Evolutionary conservation across 331 rosid species (phyloP), one percentile per base, ranked within the genome.

Genomic region (Arachis monticola): DNA sequence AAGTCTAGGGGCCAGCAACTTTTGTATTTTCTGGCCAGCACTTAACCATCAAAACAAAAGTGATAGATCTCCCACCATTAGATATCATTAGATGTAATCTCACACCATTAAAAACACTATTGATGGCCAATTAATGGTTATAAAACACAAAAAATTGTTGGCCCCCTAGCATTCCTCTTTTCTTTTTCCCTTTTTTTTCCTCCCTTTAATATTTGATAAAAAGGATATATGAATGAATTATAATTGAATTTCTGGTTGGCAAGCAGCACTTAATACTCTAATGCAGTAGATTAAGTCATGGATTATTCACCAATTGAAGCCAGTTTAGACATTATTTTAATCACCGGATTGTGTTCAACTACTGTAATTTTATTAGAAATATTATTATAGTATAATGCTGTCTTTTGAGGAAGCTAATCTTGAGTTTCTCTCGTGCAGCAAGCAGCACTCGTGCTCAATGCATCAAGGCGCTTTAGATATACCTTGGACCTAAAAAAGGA

Each of bases 381-480:
- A 35, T 42, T 74, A 52, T 11, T 32, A 52, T 47, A 14, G 61
- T 45, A 13, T 35, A 30, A 7, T 74, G 59, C 50, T 75, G 48
- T 45, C 67, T 67, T 67, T 67, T 60, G 50, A 77, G 62, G 68
- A 72, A 52, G 65, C 69, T 80, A 45, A 62, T 80, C 83, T 75
- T 66, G 73, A 69, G 65, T 67, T 66, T 61, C 81, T 38, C 64
- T 74, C 52, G 44, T 83, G 81, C 96, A 95, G 99, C 93, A 95
- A 90, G 97, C 99, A 7, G 89, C 99, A 5, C 86, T 95, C 5
- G 99, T 95, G 79, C 87, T 95, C 76, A 95, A 95, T 83, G 97
- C 99, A 57, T 90, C 97, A 63, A 83, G 99, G 47, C 90, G 99
- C 68, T 95, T 95, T 79, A 89, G 99, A 64, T 95, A 95, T 75